phyloP scores from a whole-genome alignment of 495 filamentous ascomycete species.

The Hypoxylon cercidicola region DNA sequence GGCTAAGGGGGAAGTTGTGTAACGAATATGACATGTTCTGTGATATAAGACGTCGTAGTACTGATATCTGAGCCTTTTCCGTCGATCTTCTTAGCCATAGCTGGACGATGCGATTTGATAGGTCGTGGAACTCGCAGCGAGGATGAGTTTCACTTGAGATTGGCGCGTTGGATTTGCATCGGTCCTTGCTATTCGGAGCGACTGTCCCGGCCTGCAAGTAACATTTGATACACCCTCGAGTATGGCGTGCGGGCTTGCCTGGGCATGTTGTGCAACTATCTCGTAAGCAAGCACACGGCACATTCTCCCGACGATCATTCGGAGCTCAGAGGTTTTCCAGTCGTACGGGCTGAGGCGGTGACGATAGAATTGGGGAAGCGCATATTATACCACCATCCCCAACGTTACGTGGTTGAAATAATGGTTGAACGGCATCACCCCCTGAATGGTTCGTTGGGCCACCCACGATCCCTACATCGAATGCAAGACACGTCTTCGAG shows the following conservation, averaged over 20 bases:
- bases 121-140: background rate
- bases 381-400: slow-evolving; percentile 2
- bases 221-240: background rate
- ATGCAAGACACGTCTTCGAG: background rate
- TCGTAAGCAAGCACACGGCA: background rate
- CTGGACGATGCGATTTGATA: background rate
- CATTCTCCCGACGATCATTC: slow-evolving; percentile 2
- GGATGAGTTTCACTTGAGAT: background rate
- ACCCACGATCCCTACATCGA: background rate
- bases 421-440: background rate
- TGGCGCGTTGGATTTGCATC: background rate
- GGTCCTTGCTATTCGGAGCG: background rate
- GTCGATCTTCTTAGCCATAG: background rate
- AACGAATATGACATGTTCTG: background rate
- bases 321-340: background rate
- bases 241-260: background rate
- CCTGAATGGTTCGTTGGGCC: background rate
- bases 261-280: background rate
- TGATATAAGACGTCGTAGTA: background rate
- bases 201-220: background rate
- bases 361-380: background rate
- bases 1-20: background rate
- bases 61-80: background rate
- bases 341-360: background rate
- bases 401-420: background rate